Base-by-base conservation (phyloP, 2,329 filamentous ascomycete species). In the Phialocephala subalpina region DNA sequence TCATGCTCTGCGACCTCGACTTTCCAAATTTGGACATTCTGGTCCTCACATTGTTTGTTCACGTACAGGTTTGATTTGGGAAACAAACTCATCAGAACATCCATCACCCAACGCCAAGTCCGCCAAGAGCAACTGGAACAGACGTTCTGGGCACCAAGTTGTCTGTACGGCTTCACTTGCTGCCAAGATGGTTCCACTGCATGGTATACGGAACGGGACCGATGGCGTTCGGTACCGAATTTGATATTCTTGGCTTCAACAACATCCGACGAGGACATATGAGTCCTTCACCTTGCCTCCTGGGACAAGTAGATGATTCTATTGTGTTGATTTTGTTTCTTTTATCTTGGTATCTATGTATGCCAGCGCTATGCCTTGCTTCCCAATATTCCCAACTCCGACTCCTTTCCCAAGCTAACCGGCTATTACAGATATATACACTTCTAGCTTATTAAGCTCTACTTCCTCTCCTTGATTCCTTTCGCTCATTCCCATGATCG, bases 341-440 rank as follows among this genome's bases (percentile, higher is more conserved):
- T 29, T 8, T 33, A 16, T 53, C 18, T 53, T 53, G 49, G 49
- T 53, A 53, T 53, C 49, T 53, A 53, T 53, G 27, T 53, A 53
- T 25, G 49, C 49, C 49, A 53, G 49, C 49, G 49, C 49, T 53
- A 53, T 53, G 49, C 49, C 22, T 25, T 27, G n/a, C 45, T 49
- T 53, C 29, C 49, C 38, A 14, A 49, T 49, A 11, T 29, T 18
- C 29, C 25, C 49, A 53, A 27, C 27, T 53, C 25, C 49, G 49
- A 53, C 49, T 29, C 49, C 49, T 6, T 33, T 49, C 20, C 20
- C 45, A 18, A 11, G 20, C 45, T 49, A 18, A 18, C 47, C 22
- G 22, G 45, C n/a, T 49, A 11, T 22, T 49, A 53, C 49, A 53
- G n/a, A n/a, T 53, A 53, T 53, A 53, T 53, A 53, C 25, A 52